Percentiles rank a stretch among this genome's conserved stretches.
Evolutionary conservation across 768 basidiomycete genomes (phyloP).

Genomic region (Hypholoma fasciculare): DNA sequence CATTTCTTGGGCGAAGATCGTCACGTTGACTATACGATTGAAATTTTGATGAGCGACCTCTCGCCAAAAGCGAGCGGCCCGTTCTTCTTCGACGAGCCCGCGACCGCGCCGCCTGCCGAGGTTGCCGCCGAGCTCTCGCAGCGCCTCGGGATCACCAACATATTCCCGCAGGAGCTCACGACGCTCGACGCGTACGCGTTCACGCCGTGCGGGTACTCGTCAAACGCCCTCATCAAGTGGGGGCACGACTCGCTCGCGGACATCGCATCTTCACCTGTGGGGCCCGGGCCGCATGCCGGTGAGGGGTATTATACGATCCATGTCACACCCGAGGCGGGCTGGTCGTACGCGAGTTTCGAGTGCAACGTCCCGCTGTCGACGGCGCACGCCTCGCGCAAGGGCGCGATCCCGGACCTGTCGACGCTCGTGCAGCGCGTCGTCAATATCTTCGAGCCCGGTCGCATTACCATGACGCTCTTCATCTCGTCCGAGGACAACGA

Average conservation of each 20-base stretch:
- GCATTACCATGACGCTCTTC: conserved; percentile 87
- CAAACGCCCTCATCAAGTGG: conserved; percentile 85
- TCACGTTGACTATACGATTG: conserved; percentile 87
- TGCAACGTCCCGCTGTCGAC: conserved; percentile 84
- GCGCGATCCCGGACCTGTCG: conserved; percentile 69
- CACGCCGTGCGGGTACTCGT: conserved; percentile 93
- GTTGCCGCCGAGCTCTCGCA: conserved; percentile 66
- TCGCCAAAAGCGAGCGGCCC: conserved; percentile 70
- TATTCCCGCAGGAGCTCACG: conserved; percentile 80
- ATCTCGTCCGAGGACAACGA: conserved; percentile 69
- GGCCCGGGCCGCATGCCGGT: conserved; percentile 29
- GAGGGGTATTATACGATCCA: conserved; percentile 99
- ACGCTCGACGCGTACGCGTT: conserved; percentile 93
- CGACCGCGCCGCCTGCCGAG: conserved; percentile 41
- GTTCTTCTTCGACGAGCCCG: conserved; percentile 60
- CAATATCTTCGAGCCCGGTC: conserved; percentile 87
- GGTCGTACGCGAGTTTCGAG: conserved; percentile 99
- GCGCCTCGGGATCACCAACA: conserved; percentile 72
- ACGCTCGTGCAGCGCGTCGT: conserved; percentile 88
- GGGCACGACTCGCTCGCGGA: conserved; percentile 34
- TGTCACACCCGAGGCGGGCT: conserved; percentile 96
- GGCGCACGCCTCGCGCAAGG: conserved; percentile 26
- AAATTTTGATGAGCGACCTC: conserved; percentile 96
- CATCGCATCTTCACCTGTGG: conserved; percentile 8
- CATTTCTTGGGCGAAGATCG: conserved; percentile 17